These are phyloP conservation scores for Corymbia calophylla DNA, from an alignment of 441 rosid genomes.

Conservation along the genomic window DNA sequence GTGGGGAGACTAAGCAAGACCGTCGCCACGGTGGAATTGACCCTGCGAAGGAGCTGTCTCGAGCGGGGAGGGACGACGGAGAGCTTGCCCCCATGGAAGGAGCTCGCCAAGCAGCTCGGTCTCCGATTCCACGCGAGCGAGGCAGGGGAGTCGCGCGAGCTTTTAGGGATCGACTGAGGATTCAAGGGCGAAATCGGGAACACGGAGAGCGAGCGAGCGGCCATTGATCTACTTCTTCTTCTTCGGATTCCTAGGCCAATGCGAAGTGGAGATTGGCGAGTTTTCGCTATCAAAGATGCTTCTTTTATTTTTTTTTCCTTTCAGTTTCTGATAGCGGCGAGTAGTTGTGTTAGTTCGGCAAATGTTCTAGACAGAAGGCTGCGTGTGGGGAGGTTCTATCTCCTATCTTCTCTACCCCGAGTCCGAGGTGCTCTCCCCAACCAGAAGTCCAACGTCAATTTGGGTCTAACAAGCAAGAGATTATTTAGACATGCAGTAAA, in stretches of 20 bases:
- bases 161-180: conserved; percentile 12
- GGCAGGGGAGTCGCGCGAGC: conserved; percentile 6
- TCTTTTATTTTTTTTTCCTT: not conserved
- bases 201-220: conserved; percentile 34
- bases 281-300: not conserved
- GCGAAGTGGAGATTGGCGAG: not conserved
- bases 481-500: no score
- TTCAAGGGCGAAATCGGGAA: conserved; percentile 30
- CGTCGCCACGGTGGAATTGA: conserved; percentile 25
- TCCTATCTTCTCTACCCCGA: not conserved
- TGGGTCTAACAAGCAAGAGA: no score
- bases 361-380: not conserved
- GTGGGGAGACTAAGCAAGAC: conserved; percentile 59
- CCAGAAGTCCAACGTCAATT: not conserved
- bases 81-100: conserved; percentile 39
- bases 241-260: not conserved
- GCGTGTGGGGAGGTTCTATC: not conserved
- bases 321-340: not conserved
- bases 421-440: not conserved
- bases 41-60: conserved; percentile 14
- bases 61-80: conserved; percentile 16
- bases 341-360: not conserved
- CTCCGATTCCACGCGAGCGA: conserved; percentile 5
- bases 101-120: not conserved
- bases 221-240: conserved; percentile 27